Conservation (phyloP, 1,139 yeast genomes). For the Yamadazyma songkhlaensis region DNA sequence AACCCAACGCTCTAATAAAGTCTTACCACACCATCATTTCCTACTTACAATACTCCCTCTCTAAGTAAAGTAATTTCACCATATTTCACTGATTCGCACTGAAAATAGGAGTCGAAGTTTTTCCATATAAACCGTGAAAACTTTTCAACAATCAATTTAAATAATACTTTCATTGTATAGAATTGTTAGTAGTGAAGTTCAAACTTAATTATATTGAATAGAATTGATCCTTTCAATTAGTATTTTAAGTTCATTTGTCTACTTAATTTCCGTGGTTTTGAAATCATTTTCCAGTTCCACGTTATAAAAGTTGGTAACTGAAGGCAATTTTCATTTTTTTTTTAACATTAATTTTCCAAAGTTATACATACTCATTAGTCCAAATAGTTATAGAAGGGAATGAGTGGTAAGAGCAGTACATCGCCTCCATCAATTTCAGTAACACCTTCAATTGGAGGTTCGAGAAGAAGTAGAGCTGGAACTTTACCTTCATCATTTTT, state of each 20-base stretch:
- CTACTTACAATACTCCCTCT: no score
- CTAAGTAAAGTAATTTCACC: no score
- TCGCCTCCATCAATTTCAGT: slow-evolving; percentile 35
- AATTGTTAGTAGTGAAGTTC: not conserved
- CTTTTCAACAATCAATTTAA: not conserved
- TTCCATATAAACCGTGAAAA: slow-evolving; percentile 7
- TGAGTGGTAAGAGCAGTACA: slow-evolving; percentile 12
- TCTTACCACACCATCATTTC: no score
- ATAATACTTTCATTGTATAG: not conserved
- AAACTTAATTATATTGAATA: not conserved
- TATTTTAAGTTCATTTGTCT: no score
- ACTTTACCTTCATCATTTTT: slow-evolving; percentile 28
- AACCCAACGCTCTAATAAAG: no score
- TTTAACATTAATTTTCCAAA: no score
- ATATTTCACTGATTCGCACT: slow-evolving; percentile 1
- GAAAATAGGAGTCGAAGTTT: slow-evolving; percentile 7
- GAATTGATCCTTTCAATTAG: not conserved
- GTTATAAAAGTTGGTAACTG: no score
- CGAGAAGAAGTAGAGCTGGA: slow-evolving; percentile 51
- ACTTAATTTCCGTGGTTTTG: no score
- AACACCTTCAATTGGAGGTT: slow-evolving; percentile 21
- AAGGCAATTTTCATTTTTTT: no score
- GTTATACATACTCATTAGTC: no score
- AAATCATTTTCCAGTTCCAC: no score
- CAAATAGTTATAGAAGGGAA: no score